These are phyloP conservation scores for Chrysoporthe austroafricana DNA, from an alignment of 2,329 filamentous ascomycete species.

Conservation along the genomic window DNA sequence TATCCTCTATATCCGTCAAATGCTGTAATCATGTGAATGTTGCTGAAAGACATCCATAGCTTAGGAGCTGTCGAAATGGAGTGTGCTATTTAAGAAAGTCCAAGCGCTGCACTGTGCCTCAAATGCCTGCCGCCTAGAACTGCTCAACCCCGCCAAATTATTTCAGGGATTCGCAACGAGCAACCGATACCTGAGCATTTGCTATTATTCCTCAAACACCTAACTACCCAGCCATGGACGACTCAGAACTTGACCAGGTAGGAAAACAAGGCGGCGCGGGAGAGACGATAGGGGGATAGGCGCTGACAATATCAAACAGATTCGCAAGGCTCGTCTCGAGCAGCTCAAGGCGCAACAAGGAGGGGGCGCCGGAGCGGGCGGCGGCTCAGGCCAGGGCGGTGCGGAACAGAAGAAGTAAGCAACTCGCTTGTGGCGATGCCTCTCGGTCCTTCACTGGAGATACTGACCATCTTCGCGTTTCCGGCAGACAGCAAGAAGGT, in stretches of 20 bases:
- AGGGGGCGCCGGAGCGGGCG: conserved; percentile 52
- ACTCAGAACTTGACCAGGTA: conserved; percentile 32
- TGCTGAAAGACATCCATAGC: not conserved
- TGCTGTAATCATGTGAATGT: not conserved
- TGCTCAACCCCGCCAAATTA: conserved; percentile 29
- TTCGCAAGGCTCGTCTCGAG: conserved; percentile 87
- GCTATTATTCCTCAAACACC: not conserved
- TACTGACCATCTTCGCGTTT: conserved; percentile 9
- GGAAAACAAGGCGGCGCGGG: not conserved
- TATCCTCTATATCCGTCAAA: not conserved
- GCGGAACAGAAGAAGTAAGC: conserved; percentile 70
- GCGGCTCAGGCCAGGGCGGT: conserved; percentile 51
- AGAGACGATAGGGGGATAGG: not conserved
- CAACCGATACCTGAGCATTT: not conserved
- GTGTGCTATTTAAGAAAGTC: too few species aligned
- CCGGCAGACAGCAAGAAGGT: conserved; percentile 52
- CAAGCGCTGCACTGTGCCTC: not conserved
- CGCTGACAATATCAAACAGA: conserved; percentile 53
- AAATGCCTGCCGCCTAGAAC: conserved; percentile 8
- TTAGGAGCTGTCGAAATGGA: too few species aligned
- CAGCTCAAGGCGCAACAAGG: conserved; percentile 80
- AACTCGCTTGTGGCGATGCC: not conserved
- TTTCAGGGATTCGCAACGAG: not conserved
- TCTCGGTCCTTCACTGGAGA: too few species aligned
- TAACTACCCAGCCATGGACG: conserved; percentile 29